Conservation (phyloP, 805 yeast species). For the Lachancea quebecensis region DNA sequence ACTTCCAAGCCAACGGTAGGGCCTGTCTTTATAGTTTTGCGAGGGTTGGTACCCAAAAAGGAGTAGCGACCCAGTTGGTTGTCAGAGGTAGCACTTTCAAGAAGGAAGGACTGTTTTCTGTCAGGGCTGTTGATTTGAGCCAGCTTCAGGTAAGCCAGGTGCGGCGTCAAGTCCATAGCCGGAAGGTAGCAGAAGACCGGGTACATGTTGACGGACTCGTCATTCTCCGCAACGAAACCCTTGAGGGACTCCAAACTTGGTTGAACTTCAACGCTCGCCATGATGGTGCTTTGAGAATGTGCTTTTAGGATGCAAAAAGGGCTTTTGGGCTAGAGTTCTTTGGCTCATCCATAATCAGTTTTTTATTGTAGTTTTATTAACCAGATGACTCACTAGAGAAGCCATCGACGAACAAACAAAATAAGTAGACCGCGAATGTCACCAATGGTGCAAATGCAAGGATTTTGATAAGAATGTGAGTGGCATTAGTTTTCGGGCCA, state of each 20-base stretch:
- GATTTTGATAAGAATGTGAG: too few relatives aligned
- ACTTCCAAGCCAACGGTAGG: constrained; percentile 40
- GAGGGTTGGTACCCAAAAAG: constrained; percentile 82
- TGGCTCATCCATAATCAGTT: too few relatives aligned
- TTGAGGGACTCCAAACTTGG: constrained; percentile 44
- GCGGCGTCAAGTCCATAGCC: constrained; percentile 79
- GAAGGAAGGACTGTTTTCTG: constrained; percentile 64
- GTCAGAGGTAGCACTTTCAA: constrained; percentile 86
- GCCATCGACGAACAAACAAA: too few relatives aligned
- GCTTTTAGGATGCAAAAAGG: too few relatives aligned
- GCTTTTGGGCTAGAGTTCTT: too few relatives aligned
- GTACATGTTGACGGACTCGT: constrained; percentile 55
- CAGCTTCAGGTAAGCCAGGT: constrained; percentile 79
- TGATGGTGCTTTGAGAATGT: background rate
- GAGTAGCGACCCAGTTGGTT: constrained; percentile 87
- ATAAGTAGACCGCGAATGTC: too few relatives aligned
- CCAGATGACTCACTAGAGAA: too few relatives aligned
- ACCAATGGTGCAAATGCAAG: too few relatives aligned
- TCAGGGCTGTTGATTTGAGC: constrained; percentile 51
- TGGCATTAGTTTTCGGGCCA: too few relatives aligned
- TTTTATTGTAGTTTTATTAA: too few relatives aligned
- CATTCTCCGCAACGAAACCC: constrained; percentile 35
- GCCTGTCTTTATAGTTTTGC: constrained; percentile 78
- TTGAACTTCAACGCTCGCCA: constrained; percentile 34
- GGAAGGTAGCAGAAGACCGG: constrained; percentile 73